Evolutionary conservation across 2,329 filamentous ascomycete species (phyloP), one percentile per base, ranked within the genome.

Genomic region (Colletotrichum magnum): DNA sequence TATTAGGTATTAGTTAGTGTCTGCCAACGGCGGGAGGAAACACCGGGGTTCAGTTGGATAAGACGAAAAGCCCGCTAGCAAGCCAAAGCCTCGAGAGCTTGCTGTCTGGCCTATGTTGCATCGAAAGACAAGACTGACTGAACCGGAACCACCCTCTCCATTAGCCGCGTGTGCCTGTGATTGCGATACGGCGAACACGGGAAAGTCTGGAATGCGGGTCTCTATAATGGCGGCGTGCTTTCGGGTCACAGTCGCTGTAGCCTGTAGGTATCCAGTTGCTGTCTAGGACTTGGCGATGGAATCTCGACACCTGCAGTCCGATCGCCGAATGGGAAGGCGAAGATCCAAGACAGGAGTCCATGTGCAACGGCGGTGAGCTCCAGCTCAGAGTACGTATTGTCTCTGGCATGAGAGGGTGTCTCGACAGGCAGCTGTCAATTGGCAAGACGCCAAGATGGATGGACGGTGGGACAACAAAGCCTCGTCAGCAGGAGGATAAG

Each of bases 281-380:
- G 50, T 21, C 39, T 54, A 24, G 21, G 16, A 56, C 39, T 47
- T 26, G 41, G 47, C 52, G 28, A 54, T 59, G 54, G 48, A 18
- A 66, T 45, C 18, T 39, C 51, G 36, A 51, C 52, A 28, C 52
- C 32, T 66, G 54, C 43, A 32, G 26, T 13, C 24, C 45, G 59
- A 53, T 68, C 41, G 56, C 18, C 66, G n/a, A 69, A 24, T 69
- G 15, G 18, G 13, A 13, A 18, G 6, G 43, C 41, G 16, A 21
- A 10, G 21, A 36, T 66, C 21, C 18, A 47, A 69, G 66, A 69
- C 66, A 69, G 32, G 57, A 36, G 36, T 32, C 26, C 48, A 66
- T 56, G n/a, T 36, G 36, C 48, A 69, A 69, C 56, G 63, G 66
- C 62, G 66, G 66, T 66, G 66, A 69, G 24, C n/a, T 58, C 32